Evolutionary conservation across 176 grass and related monocot species (phyloP).

Genomic region (Calamus simplicifolius): DNA sequence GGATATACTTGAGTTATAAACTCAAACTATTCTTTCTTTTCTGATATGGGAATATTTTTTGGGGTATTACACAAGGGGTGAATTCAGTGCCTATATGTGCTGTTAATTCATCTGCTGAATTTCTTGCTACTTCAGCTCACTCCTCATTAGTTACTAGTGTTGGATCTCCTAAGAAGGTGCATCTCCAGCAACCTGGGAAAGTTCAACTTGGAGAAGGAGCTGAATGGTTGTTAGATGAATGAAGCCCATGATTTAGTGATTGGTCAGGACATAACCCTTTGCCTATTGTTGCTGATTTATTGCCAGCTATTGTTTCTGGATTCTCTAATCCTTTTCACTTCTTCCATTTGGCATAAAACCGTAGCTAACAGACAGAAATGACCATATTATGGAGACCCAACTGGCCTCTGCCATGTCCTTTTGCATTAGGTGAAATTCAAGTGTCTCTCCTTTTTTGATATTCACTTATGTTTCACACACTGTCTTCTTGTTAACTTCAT

Average conservation of each 20-base stretch:
- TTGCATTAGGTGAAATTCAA: conserved; percentile 52
- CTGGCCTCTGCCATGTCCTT: conserved; percentile 62
- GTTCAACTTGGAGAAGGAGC: conserved; percentile 69
- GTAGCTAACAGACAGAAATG: conserved; percentile 80
- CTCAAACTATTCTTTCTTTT: too few species aligned
- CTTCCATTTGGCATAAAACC: conserved; percentile 74
- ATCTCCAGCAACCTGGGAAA: conserved; percentile 60
- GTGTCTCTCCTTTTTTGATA: too few species aligned
- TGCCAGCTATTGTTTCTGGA: conserved; percentile 58
- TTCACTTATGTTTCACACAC: too few species aligned
- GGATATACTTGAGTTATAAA: too few species aligned
- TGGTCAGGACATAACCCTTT: conserved; percentile 78
- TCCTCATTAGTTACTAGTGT: conserved; percentile 56
- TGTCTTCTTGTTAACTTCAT: too few species aligned
- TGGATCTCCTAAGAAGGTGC: conserved; percentile 66
- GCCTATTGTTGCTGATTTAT: conserved; percentile 81
- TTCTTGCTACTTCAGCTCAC: conserved; percentile 8
- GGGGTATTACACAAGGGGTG: conserved; percentile 1
- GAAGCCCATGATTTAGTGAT: conserved; percentile 65
- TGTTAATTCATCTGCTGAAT: conserved; percentile 15
- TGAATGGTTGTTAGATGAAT: conserved; percentile 57
- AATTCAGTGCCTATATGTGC: conserved; percentile 12
- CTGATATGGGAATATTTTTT: too few species aligned
- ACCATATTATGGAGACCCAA: conserved; percentile 62
- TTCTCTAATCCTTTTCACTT: conserved; percentile 75